A percentile compares a stretch with the other conserved stretches of the same genome.
Conservation (phyloP, 2,329 filamentous ascomycete species). For the Coccinonectria pachysandricola region DNA sequence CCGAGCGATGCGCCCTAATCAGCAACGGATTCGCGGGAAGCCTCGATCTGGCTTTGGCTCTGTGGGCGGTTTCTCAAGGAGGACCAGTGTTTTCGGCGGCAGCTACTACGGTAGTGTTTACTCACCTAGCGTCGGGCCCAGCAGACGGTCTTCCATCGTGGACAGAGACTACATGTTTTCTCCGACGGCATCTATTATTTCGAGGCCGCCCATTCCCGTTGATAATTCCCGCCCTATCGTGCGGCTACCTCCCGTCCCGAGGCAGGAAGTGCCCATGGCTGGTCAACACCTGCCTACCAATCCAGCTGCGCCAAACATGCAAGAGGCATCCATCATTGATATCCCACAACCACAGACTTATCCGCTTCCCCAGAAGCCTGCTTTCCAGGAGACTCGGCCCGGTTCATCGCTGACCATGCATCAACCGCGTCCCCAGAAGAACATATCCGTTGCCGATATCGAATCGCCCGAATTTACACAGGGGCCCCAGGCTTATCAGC, state of each 20-base stretch:
- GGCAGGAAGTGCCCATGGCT: slow-evolving; percentile 18
- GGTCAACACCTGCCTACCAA: slow-evolving; percentile 7
- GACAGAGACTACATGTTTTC: slow-evolving; percentile 66
- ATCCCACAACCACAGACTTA: slow-evolving; percentile 48
- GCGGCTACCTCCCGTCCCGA: slow-evolving; percentile 60
- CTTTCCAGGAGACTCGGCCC: slow-evolving; percentile 44
- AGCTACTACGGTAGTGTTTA: slow-evolving; percentile 68
- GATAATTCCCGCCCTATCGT: slow-evolving; percentile 65
- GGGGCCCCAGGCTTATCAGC: slow-evolving; percentile 67
- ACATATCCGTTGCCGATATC: slow-evolving; percentile 85
- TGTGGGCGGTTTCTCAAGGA: slow-evolving; percentile 58
- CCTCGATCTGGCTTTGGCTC: slow-evolving; percentile 62
- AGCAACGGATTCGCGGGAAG: slow-evolving; percentile 63
- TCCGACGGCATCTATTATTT: slow-evolving; percentile 68
- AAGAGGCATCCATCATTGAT: slow-evolving; percentile 36
- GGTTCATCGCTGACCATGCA: slow-evolving; percentile 61
- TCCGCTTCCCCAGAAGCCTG: slow-evolving; percentile 47
- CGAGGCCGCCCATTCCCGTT: slow-evolving; percentile 50
- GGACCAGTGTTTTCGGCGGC: slow-evolving; percentile 71
- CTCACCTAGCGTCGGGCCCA: slow-evolving; percentile 78
- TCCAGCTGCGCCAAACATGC: slow-evolving; percentile 9
- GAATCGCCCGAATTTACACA: slow-evolving; percentile 61
- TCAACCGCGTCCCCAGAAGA: slow-evolving; percentile 88
- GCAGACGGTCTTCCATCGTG: slow-evolving; percentile 70
- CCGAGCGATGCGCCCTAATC: slow-evolving; percentile 82